A percentile compares a stretch with the other conserved stretches of the same genome.
Evolutionary conservation across 176 grass and related monocot genomes (phyloP).

Genomic region (Cenchrus fungigraminus): DNA sequence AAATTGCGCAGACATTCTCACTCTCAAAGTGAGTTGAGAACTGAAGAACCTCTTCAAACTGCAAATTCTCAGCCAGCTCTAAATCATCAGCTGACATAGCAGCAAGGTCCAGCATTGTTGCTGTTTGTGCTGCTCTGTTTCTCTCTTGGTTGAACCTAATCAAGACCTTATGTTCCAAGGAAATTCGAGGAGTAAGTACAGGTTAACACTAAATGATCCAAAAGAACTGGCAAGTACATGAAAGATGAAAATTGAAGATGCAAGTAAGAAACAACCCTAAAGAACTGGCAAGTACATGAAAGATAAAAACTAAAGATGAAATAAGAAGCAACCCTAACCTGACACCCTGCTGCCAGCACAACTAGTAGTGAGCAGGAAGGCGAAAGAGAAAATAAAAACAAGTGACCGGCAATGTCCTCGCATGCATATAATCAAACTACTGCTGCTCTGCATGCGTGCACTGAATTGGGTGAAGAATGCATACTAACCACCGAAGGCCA

Average conservation of each 20-base stretch:
- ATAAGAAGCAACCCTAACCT: not conserved
- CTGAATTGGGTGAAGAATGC: not conserved
- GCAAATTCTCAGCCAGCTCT: conserved; percentile 51
- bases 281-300: not conserved
- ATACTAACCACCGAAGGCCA: not conserved
- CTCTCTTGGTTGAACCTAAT: not conserved
- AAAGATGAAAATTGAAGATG: not conserved
- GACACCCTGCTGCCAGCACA: not conserved
- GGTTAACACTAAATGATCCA: not conserved
- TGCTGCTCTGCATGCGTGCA: not conserved
- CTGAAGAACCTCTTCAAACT: conserved; percentile 66
- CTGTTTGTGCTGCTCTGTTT: not conserved
- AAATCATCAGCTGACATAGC: conserved; percentile 37
- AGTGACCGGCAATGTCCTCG: not conserved
- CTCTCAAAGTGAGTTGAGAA: conserved; percentile 2
- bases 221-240: not conserved
- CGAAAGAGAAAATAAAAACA: not conserved
- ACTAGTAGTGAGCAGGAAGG: not conserved
- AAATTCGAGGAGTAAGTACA: not conserved
- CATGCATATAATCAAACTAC: conserved; percentile 1
- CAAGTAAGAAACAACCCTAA: not conserved
- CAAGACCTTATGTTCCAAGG: not conserved
- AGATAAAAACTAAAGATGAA: not conserved
- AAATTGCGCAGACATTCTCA: not conserved
- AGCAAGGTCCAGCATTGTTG: not conserved